Evolutionary conservation across 805 yeast genomes (phyloP).

Genomic region (Cyberlindnera maritima): DNA sequence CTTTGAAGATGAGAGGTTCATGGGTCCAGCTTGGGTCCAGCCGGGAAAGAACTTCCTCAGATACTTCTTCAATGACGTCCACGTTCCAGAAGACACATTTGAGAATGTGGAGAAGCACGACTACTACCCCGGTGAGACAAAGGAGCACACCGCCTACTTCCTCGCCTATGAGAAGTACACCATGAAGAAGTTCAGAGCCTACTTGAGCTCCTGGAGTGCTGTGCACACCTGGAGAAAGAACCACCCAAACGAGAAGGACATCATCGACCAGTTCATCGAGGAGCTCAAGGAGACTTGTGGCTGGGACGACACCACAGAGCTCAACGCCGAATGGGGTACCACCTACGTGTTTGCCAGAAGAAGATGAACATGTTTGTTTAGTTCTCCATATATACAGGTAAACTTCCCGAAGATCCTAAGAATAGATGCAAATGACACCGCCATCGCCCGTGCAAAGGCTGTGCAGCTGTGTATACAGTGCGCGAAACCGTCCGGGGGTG

Average conservation of each 20-base stretch:
- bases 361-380: slow-evolving; percentile 5
- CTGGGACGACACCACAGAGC: slow-evolving; percentile 42
- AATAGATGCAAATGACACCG: too few species aligned
- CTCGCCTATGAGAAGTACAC: slow-evolving; percentile 42
- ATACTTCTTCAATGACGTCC: slow-evolving; percentile 39
- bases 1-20: slow-evolving; percentile 42
- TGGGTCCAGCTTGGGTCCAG: slow-evolving; percentile 64
- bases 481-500: background rate
- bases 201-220: slow-evolving; percentile 65
- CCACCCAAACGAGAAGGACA: slow-evolving; percentile 40
- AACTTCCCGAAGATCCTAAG: too few species aligned
- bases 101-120: slow-evolving; percentile 37
- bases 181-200: slow-evolving; percentile 45
- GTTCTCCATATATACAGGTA: too few species aligned
- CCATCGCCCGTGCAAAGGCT: too few species aligned
- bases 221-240: slow-evolving; percentile 55
- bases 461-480: too few species aligned
- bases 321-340: slow-evolving; percentile 55
- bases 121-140: slow-evolving; percentile 28
- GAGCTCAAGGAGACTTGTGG: slow-evolving; percentile 42
- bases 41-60: slow-evolving; percentile 59
- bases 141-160: slow-evolving; percentile 28
- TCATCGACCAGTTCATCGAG: slow-evolving; percentile 45
- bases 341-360: slow-evolving; percentile 48
- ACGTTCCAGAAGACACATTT: slow-evolving; percentile 43